phyloP scores from a whole-genome alignment of 306 rosid species.

The Prunus mira region DNA sequence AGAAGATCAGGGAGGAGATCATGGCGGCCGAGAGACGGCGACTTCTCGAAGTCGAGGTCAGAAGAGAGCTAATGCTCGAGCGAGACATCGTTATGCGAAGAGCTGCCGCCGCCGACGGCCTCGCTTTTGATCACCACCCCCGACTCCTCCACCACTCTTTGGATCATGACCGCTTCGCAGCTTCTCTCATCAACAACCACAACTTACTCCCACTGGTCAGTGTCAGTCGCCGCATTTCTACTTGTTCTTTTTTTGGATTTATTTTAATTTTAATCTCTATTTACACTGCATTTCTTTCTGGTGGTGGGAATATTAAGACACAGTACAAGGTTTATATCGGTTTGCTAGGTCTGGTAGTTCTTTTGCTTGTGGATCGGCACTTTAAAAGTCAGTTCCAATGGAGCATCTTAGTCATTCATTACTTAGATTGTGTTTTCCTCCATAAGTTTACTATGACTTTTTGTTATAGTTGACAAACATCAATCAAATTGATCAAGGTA shows the following conservation, averaged over 20 bases:
- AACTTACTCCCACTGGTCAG: slow-evolving; percentile 42
- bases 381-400: slow-evolving; percentile 14
- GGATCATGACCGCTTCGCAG: neutral
- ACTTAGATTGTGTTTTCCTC: neutral
- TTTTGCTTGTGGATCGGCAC: slow-evolving; percentile 14
- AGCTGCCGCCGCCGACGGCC: neutral
- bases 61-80: slow-evolving; percentile 45
- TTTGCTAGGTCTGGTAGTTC: slow-evolving; percentile 7
- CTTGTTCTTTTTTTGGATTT: neutral
- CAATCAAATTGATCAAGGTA: neutral
- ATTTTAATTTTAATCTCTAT: neutral
- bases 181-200: slow-evolving; percentile 14
- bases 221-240: slow-evolving; percentile 17
- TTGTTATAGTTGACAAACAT: neutral
- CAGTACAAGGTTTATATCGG: neutral
- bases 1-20: slow-evolving; percentile 44
- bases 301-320: too few relatives aligned
- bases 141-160: slow-evolving; percentile 6
- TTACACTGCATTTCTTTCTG: neutral
- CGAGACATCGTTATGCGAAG: slow-evolving; percentile 29
- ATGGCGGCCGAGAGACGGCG: slow-evolving; percentile 34
- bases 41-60: slow-evolving; percentile 50
- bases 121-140: slow-evolving; percentile 4
- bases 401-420: slow-evolving; percentile 1
- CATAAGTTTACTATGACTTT: neutral